Conservation (phyloP, 352 stramenopile genomes). For the Globisporangium viniferum region DNA sequence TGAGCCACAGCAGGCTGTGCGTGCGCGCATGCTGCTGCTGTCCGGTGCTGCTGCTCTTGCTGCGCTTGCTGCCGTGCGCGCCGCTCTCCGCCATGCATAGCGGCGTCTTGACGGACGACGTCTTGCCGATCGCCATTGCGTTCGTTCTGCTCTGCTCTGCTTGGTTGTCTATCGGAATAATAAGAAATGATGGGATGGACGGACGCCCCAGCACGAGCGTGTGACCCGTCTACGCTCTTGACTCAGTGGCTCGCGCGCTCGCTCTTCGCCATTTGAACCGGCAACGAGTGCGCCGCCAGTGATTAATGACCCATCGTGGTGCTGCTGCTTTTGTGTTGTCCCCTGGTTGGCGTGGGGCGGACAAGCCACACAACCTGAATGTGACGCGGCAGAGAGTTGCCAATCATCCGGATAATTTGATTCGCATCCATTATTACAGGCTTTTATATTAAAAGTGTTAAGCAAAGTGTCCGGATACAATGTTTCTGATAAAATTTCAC, state of each 20-base stretch:
- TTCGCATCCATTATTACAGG: neutral
- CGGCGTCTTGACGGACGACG: constrained; percentile 2
- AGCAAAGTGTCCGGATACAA: neutral
- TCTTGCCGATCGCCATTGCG: constrained; percentile 18
- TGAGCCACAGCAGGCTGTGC: constrained; percentile 28
- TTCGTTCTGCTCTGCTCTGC: neutral
- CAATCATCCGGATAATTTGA: constrained; percentile 3
- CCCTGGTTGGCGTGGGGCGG: neutral
- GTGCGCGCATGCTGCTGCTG: constrained; percentile 19
- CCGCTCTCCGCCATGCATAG: constrained; percentile 10
- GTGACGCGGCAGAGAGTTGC: constrained; percentile 7
- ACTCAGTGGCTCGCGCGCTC: neutral
- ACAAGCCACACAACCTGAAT: neutral
- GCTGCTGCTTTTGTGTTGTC: neutral
- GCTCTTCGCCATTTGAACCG: neutral
- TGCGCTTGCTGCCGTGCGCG: neutral
- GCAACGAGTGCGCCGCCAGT: neutral
- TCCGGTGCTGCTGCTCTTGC: neutral
- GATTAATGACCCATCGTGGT: neutral
- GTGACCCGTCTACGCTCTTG: neutral
- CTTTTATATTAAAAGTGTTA: neutral
- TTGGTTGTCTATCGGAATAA: neutral
- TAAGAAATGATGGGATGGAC: neutral
- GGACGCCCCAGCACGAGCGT: neutral
- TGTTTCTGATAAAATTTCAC: neutral